Percentiles rank a stretch among this genome's conserved stretches.
These are phyloP conservation scores for Pythium aphanidermatum DNA, from an alignment of 352 stramenopile genomes.

Conservation along the genomic window DNA sequence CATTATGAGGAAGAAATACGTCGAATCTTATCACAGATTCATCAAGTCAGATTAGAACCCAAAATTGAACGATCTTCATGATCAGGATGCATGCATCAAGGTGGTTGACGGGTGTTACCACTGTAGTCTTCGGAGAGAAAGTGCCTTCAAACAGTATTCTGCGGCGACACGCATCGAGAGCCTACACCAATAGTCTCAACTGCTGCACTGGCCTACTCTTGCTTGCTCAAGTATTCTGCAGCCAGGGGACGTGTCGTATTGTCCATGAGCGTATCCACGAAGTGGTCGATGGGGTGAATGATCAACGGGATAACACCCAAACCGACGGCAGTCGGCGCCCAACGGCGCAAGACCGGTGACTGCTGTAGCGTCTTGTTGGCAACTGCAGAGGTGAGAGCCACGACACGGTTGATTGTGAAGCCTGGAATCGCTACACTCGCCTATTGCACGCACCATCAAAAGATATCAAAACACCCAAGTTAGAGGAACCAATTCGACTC, in stretches of 20 bases:
- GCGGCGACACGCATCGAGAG: too few relatives aligned
- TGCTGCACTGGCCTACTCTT: conserved; percentile 16
- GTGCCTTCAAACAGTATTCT: too few relatives aligned
- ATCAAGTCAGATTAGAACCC: too few relatives aligned
- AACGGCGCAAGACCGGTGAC: conserved; percentile 42
- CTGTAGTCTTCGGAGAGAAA: too few relatives aligned
- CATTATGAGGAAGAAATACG: too few relatives aligned
- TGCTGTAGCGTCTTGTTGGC: conserved; percentile 32
- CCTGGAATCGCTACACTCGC: conserved; percentile 78
- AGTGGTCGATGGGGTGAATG: conserved; percentile 79
- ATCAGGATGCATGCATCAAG: too few relatives aligned
- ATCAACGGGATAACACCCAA: conserved; percentile 83
- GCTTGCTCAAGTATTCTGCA: conserved; percentile 19
- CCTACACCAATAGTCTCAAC: too few relatives aligned
- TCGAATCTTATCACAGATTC: too few relatives aligned
- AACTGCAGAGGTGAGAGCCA: conserved; percentile 32
- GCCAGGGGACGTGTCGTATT: conserved; percentile 44
- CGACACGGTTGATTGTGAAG: conserved; percentile 83
- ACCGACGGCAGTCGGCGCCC: conserved; percentile 67
- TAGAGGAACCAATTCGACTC: not conserved
- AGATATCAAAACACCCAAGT: not conserved
- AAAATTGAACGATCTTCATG: too few relatives aligned
- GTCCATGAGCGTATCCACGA: conserved; percentile 57
- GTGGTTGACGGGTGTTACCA: too few relatives aligned
- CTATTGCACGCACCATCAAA: conserved; percentile 17